A percentile compares a stretch with the other conserved stretches of the same genome.
phyloP scores from a whole-genome alignment of 306 rosid species.

The Carpinus fangiana region DNA sequence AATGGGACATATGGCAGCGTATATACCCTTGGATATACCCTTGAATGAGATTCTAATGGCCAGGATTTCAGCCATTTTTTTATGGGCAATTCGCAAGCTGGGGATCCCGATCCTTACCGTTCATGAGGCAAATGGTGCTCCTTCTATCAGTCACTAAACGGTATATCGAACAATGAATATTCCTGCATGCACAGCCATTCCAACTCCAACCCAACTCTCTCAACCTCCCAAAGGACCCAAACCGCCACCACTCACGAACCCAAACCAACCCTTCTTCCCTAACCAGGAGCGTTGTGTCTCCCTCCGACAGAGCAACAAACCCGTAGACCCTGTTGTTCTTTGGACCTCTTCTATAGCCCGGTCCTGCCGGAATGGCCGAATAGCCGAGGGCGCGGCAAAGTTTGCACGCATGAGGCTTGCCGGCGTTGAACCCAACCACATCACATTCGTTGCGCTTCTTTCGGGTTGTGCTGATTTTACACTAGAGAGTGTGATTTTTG shows the following conservation, averaged over 20 bases:
- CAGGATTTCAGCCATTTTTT: too few species aligned
- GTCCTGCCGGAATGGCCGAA: constrained; percentile 54
- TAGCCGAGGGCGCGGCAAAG: constrained; percentile 60
- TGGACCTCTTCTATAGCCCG: constrained; percentile 86
- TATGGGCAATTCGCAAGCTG: too few species aligned
- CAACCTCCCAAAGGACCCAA: constrained; percentile 41
- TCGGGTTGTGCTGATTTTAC: constrained; percentile 73
- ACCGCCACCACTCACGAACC: constrained; percentile 22
- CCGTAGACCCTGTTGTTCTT: constrained; percentile 41
- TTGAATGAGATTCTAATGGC: too few species aligned
- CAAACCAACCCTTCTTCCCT: constrained; percentile 19
- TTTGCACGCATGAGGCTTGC: constrained; percentile 64
- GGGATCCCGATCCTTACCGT: too few species aligned
- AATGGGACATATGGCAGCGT: too few species aligned
- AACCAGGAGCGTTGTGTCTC: constrained; percentile 34
- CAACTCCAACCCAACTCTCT: constrained; percentile 36
- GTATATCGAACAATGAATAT: constrained; percentile 41
- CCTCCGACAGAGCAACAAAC: constrained; percentile 19
- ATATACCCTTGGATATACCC: too few species aligned
- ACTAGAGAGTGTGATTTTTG: constrained; percentile 30
- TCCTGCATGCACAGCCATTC: constrained; percentile 33
- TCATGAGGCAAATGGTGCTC: not conserved
- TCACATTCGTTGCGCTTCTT: constrained; percentile 72
- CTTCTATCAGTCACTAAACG: not conserved
- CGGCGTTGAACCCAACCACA: constrained; percentile 60